Base-by-base conservation (phyloP, 805 yeast species). In the Yarrowia alimentaria region DNA sequence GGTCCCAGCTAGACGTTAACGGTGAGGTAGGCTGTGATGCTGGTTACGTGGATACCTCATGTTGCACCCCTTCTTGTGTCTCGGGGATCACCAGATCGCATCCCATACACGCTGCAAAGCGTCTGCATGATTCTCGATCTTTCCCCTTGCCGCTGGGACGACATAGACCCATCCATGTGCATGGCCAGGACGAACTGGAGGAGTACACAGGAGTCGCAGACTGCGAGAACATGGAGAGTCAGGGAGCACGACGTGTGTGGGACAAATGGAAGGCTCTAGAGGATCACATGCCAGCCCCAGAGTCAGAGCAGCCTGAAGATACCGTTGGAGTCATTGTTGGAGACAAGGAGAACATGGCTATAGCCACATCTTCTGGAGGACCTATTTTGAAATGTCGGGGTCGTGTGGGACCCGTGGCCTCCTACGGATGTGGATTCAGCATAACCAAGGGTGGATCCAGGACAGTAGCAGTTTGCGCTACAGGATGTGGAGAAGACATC, bases 401-500 rank as follows among this genome's bases (percentile, higher is more conserved):
- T 9, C 37, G 75, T 24, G 48, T 71, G 1, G 75, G 75, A 2
- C 71, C 73, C 0, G 75, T 75, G 1, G 71, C 71, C 1, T 34
- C 71, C 2, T 47, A 63, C 5, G 75, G 75, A 0, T 57, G 66
- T n/a, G 74, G 73, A 1, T 53, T 49, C 20, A 56, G 55, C 65
- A 56, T 55, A 21, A 42, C 24, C 10, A 30, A 14, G n/a, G 48
- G 16, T 9, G 22, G 16, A 10, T 3, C 28, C 6, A 13, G 37
- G 9, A 37, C 31, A 8, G 55, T 43, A 42, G 65, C 55, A 40
- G 61, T 51, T 12, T 66, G 70, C 38, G 57, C 68, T 1, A 59
- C 63, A n/a, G 74, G 74, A 9, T 60, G 60, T 51, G 75, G 75
- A 6, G 75, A 70, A 43, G 75, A 71, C 49, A 68, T 70, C 12